These are phyloP conservation scores for Ajuga reptans DNA, from an alignment of 305 asterid genomes.

Conservation along the genomic window DNA sequence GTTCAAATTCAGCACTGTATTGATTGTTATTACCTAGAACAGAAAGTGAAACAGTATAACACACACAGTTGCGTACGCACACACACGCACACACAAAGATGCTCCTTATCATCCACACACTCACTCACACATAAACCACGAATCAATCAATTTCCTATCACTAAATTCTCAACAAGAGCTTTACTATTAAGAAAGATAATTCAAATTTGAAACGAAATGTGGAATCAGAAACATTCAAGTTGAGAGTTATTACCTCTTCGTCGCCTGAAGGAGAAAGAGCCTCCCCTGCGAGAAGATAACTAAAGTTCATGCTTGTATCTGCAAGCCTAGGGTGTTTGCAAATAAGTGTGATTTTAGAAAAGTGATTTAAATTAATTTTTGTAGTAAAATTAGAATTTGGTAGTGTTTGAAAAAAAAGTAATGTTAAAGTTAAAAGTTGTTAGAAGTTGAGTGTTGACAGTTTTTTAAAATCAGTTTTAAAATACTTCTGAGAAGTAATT, in stretches of 20 bases:
- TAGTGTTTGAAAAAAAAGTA: too few species aligned
- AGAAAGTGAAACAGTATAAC: neutral
- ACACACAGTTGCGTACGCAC: too few species aligned
- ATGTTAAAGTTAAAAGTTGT: too few species aligned
- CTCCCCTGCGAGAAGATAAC: too few species aligned
- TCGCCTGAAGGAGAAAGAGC: neutral
- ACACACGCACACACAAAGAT: too few species aligned
- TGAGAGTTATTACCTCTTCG: neutral
- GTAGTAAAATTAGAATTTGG: too few species aligned
- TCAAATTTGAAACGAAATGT: neutral
- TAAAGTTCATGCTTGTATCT: neutral
- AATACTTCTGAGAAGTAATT: too few species aligned
- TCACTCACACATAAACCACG: neutral
- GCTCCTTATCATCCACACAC: slow-evolving; percentile 4
- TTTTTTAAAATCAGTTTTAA: too few species aligned
- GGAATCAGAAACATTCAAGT: neutral
- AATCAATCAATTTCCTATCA: neutral
- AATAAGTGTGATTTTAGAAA: too few species aligned
- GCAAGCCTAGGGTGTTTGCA: too few species aligned
- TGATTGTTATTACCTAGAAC: neutral
- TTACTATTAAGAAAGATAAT: neutral
- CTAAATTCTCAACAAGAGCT: neutral
- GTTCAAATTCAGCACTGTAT: neutral
- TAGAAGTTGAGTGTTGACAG: too few species aligned
- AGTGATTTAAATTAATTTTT: too few species aligned